Evolutionary conservation across 164 flowering plant genomes (phyloP).

Genomic region (Annona cherimola): DNA sequence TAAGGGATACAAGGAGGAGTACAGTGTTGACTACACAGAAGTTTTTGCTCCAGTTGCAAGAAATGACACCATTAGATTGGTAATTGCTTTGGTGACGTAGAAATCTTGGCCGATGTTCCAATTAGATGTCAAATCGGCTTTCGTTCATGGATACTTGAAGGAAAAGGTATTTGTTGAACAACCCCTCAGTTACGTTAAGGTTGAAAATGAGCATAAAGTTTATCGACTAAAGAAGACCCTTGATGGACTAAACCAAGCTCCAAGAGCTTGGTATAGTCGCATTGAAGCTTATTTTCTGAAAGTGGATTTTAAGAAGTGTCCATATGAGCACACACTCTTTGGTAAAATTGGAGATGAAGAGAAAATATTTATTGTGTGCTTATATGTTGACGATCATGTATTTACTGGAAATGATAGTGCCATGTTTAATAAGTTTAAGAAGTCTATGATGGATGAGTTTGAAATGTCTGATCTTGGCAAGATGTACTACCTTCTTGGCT

Average conservation of each 20-base stretch:
- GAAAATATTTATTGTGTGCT: background rate
- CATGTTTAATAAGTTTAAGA: conserved; percentile 1
- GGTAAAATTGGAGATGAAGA: background rate
- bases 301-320: conserved; percentile 1
- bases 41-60: conserved; percentile 8
- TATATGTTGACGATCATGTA: conserved; percentile 10
- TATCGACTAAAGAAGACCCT: conserved; percentile 12
- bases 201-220: conserved; percentile 10
- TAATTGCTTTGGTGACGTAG: conserved; percentile 8
- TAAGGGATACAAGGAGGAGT: conserved; percentile 7
- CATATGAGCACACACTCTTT: conserved; percentile 4
- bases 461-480: conserved; percentile 6
- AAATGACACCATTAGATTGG: conserved; percentile 13
- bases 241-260: conserved; percentile 11
- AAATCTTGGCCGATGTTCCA: conserved; percentile 11
- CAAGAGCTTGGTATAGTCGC: conserved; percentile 10
- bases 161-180: conserved; percentile 11
- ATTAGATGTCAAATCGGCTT: conserved; percentile 10
- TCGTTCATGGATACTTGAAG: conserved; percentile 19
- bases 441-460: conserved; percentile 5
- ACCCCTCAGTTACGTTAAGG: conserved; percentile 10
- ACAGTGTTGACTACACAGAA: conserved; percentile 3
- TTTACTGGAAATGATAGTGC: conserved; percentile 7
- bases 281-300: conserved; percentile 10
- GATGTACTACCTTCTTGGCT: conserved; percentile 12